Base-by-base conservation (phyloP, 768 basidiomycete genomes). In the Artomyces pyxidatus region DNA sequence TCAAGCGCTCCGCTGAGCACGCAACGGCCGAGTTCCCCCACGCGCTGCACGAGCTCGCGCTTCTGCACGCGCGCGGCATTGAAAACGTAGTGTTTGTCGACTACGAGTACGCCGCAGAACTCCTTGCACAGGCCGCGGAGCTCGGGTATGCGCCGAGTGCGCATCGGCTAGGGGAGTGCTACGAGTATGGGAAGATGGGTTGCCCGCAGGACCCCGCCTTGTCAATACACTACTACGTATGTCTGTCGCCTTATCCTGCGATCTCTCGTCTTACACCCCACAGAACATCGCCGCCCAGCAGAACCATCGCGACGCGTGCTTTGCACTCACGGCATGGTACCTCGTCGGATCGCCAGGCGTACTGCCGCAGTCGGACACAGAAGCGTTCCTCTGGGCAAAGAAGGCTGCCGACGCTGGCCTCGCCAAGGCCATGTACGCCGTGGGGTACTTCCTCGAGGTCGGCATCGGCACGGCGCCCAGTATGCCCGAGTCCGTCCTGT, bases 271-370 rank as follows among this genome's bases (percentile, higher is more conserved):
- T 23, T 8, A 14, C 19, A 16, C 26, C 37, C 23, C 21, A 30
- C 60, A 92, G 90, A 97, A 98, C 61, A 98, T 98, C 56, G 95
- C 95, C 26, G 96, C 96, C 3, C 95, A 97, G 61, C 94, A 97
- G 69, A 84, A 83, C 59, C 96, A 99, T 63, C 85, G 88, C 4
- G 96, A 98, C 60, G 93, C 95, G 0, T 98, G 95, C 64, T 98
- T 98, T 61, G 95, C 96, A 1, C 74, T 99, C 37, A 98, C 96
- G 16, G 94, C 96, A 6, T 99, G 95, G 95, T 99, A 99, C 62
- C 84, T 99, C 55, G 95, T 98, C 51, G 96, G 96, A 41, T 97
- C 94, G 8, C 90, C 94, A 0, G 95, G 96, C 21, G 92, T 99
- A 2, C 77, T 99, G 14, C 95, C 96, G 1, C 96, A 99, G 62